Conservation (phyloP, 139 green algal genomes). For the Chlorella sp. region DNA sequence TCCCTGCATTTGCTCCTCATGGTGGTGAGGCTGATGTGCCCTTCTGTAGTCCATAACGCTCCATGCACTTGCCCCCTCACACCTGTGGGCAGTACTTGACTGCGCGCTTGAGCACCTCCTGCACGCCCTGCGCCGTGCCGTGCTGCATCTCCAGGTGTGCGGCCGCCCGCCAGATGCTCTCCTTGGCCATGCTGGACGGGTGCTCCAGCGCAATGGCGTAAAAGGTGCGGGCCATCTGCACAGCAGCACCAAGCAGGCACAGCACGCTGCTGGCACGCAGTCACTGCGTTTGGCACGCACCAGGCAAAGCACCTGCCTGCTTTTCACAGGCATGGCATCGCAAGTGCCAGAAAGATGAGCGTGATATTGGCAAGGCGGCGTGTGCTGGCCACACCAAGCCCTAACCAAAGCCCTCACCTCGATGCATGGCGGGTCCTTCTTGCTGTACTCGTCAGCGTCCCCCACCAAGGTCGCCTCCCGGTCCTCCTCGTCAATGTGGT, state of each 20-base stretch:
- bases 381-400: too few species aligned
- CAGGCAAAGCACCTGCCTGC: too few species aligned
- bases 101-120: slow-evolving; percentile 74
- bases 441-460: slow-evolving; percentile 78
- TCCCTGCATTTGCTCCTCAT: too few species aligned
- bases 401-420: too few species aligned
- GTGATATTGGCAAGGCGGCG: too few species aligned
- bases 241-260: too few species aligned
- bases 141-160: slow-evolving; percentile 89
- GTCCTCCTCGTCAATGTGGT: slow-evolving; percentile 90
- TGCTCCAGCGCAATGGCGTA: slow-evolving; percentile 33
- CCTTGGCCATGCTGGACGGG: slow-evolving; percentile 80
- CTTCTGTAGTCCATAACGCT: too few species aligned
- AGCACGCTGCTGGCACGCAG: too few species aligned
- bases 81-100: slow-evolving; percentile 83
- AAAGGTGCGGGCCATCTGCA: slow-evolving; percentile 27
- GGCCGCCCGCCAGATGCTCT: slow-evolving; percentile 77
- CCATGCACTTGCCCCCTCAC: neutral
- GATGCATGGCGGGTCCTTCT: slow-evolving; percentile 8
- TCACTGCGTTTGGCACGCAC: too few species aligned
- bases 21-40: too few species aligned
- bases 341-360: too few species aligned
- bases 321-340: too few species aligned
- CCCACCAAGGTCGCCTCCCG: slow-evolving; percentile 82
- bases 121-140: slow-evolving; percentile 65